These are phyloP conservation scores for Leishmania tropica DNA, from an alignment of 208 protist genomes.

Conservation along the genomic window DNA sequence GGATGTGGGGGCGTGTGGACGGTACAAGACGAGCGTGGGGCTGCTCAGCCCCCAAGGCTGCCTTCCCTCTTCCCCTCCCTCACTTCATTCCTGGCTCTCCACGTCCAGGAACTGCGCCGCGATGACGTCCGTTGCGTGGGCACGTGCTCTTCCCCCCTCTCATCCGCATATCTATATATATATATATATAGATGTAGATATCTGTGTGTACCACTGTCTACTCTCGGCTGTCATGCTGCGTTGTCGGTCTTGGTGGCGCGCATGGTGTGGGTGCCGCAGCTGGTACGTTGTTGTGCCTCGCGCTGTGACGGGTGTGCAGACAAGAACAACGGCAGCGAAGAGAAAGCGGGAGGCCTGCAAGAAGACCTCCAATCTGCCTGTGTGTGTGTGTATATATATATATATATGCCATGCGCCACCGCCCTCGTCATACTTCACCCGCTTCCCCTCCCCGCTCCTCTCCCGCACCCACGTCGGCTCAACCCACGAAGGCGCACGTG, in stretches of 20 bases:
- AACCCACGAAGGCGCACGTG: not conserved
- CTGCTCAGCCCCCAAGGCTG: not conserved
- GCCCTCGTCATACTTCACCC: not conserved
- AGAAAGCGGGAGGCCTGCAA: no score
- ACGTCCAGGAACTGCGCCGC: not conserved
- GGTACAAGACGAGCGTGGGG: not conserved
- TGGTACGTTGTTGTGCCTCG: no score
- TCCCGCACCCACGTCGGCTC: not conserved
- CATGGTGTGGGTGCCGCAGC: no score
- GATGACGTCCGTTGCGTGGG: not conserved
- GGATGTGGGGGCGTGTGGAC: not conserved
- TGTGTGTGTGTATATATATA: not conserved
- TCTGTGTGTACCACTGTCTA: not conserved
- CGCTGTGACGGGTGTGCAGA: no score
- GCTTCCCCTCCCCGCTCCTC: not conserved
- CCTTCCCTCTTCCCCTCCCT: not conserved
- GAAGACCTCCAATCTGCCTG: no score
- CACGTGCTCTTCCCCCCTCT: not conserved
- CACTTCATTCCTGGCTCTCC: not conserved
- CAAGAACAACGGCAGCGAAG: no score
- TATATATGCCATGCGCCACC: not conserved
- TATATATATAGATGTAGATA: not conserved
- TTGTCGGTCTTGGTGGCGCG: no score
- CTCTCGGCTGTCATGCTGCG: no score
- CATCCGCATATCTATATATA: not conserved